Evolutionary conservation across 768 basidiomycete genomes (phyloP), one percentile per base, ranked within the genome.

Genomic region (Leccinum subgranulosum): DNA sequence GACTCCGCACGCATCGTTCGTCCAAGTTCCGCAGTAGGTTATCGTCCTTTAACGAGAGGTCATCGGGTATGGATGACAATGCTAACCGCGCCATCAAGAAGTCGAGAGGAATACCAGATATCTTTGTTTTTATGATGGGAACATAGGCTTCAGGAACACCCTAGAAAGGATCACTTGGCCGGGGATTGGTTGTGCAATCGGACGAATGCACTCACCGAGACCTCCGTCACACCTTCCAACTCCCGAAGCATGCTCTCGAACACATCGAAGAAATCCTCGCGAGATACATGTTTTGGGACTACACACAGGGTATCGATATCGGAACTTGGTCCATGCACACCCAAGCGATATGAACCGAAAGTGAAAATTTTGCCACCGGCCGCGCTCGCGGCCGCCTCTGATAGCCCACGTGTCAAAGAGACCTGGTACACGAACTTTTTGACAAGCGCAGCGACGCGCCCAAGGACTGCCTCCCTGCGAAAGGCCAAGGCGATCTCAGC

Each of bases 261-360:
- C 25, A 86, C 79, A 0, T 90, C 87, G 69, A 97, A 97, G 77
- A 98, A 98, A 77, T 98, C 95, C 63, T 97, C 94, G 61, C 94
- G 83, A 55, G 88, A 90, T 55, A 98, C 90, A 73, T 98, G 94
- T 73, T 95, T 93, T 7, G 97, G 97, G 36, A 96, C 97, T 34
- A 98, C 96, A 69, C 93, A 91, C 21, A 99, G 77, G n/a, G 95
- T 97, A 78, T 99, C 97, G 71, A 99, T 98, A 83, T 99, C 96
- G 50, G 88, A 81, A 3, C 92, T 90, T 34, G 96, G 97, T 12
- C 92, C 93, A 73, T 98, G 97, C 21, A 98, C 97, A 58, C 97
- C 97, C 50, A 99, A 78, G 66, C 97, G 89, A 79, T 98, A 98
- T 52, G 95, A 98, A 43, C 97, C 97, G 73, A 96, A 99, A 7